A percentile compares a stretch with the other conserved stretches of the same genome.
Evolutionary conservation across 805 yeast genomes (phyloP).

Genomic region (Trichomonascus vanleenenianus): DNA sequence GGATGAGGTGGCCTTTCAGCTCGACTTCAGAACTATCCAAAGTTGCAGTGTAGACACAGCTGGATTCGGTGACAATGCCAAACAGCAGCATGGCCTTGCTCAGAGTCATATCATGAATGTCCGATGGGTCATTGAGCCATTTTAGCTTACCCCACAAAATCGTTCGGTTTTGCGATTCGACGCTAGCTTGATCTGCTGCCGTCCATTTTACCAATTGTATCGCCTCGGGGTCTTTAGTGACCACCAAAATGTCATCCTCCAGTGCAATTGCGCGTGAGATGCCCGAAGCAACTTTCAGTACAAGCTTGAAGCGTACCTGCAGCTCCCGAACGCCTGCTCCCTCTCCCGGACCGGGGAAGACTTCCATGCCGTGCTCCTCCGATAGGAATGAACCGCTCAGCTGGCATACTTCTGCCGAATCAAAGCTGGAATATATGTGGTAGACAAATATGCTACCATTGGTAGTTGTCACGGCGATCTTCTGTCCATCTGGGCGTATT

Average conservation of each 20-base stretch:
- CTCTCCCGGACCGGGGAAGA: slow-evolving; percentile 34
- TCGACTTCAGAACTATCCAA: slow-evolving; percentile 9
- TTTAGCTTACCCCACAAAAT: slow-evolving; percentile 18
- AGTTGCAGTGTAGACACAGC: slow-evolving; percentile 21
- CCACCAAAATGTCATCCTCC: slow-evolving; percentile 20
- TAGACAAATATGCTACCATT: slow-evolving; percentile 17
- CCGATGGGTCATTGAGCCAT: slow-evolving; percentile 18
- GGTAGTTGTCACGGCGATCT: slow-evolving; percentile 24
- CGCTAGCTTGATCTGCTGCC: slow-evolving; percentile 9
- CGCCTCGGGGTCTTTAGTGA: slow-evolving; percentile 16
- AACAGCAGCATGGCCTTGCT: slow-evolving; percentile 28
- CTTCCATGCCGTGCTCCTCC: slow-evolving; percentile 1
- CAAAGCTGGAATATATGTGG: background rate
- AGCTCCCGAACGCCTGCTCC: slow-evolving; percentile 31
- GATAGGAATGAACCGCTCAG: background rate
- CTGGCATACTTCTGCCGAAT: background rate
- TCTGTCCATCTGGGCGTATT: slow-evolving; percentile 38
- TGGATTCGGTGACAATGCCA: slow-evolving; percentile 22
- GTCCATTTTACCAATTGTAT: slow-evolving; percentile 17
- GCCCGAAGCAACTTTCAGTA: slow-evolving; percentile 26
- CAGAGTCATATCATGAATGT: slow-evolving; percentile 15
- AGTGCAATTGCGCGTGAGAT: slow-evolving; percentile 19
- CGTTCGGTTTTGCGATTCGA: slow-evolving; percentile 17
- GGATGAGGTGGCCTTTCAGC: slow-evolving; percentile 10
- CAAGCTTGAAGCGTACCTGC: slow-evolving; percentile 20